Percentiles rank a stretch among this genome's conserved stretches.
phyloP scores from a whole-genome alignment of 2,329 filamentous ascomycete species.

The Clonostachys solani region DNA sequence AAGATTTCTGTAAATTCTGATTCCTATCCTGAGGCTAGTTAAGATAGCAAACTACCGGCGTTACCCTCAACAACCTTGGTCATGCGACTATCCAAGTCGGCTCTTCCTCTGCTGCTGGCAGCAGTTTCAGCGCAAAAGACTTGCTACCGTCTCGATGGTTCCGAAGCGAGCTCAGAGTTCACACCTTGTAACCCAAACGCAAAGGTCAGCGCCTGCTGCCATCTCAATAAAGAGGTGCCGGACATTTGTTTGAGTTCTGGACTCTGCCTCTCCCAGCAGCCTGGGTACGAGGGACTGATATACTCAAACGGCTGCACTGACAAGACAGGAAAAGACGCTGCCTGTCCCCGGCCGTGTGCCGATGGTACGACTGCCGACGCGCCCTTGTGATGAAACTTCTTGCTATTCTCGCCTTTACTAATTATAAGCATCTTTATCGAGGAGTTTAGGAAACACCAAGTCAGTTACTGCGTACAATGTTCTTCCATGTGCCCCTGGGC shows the following conservation, averaged over 20 bases:
- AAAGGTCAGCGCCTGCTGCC: constrained; percentile 11
- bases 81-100: too few relatives aligned
- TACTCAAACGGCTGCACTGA: constrained; percentile 14
- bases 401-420: background rate
- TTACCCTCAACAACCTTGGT: too few relatives aligned
- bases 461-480: constrained; percentile 5
- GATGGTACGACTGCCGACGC: constrained; percentile 2
- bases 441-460: background rate
- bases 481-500: constrained; percentile 7
- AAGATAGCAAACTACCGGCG: too few relatives aligned
- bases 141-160: too few relatives aligned
- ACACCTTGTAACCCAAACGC: constrained; percentile 9
- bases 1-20: too few relatives aligned
- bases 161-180: too few relatives aligned
- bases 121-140: too few relatives aligned
- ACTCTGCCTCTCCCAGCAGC: constrained; percentile 10
- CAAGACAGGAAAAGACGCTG: constrained; percentile 3
- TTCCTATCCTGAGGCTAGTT: too few relatives aligned
- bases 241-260: constrained; percentile 14
- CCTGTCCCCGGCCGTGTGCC: constrained; percentile 9
- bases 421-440: constrained; percentile 5
- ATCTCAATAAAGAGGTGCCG: constrained; percentile 5
- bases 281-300: constrained; percentile 7
- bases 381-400: background rate
- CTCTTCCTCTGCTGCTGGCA: too few relatives aligned